A percentile compares a stretch with the other conserved stretches of the same genome.
phyloP scores from a whole-genome alignment of 768 basidiomycete species.

The Boletus bicolor region DNA sequence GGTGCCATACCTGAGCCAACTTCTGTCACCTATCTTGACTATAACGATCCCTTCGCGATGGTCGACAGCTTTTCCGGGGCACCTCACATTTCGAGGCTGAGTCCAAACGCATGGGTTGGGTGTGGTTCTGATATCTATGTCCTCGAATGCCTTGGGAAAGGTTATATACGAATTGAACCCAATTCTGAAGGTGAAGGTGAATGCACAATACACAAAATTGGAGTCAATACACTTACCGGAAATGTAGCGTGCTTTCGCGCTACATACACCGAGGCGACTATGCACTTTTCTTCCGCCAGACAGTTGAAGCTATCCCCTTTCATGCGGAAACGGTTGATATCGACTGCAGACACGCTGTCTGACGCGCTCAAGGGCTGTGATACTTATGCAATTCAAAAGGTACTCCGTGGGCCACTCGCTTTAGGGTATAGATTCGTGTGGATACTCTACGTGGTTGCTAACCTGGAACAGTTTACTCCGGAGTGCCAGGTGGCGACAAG shows the following conservation, averaged over 20 bases:
- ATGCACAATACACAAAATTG: background rate
- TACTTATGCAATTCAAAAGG: slow-evolving; percentile 55
- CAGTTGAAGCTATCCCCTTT: slow-evolving; percentile 52
- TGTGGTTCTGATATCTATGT: slow-evolving; percentile 71
- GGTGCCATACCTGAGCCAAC: slow-evolving; percentile 50
- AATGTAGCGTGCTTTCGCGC: slow-evolving; percentile 42
- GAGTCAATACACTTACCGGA: slow-evolving; percentile 3
- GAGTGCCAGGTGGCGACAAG: slow-evolving; percentile 62
- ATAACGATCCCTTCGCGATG: slow-evolving; percentile 69
- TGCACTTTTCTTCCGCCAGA: slow-evolving; percentile 43
- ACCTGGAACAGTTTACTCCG: slow-evolving; percentile 49
- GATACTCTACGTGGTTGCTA: background rate
- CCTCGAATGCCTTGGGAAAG: slow-evolving; percentile 70
- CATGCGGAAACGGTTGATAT: slow-evolving; percentile 48
- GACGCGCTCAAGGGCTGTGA: slow-evolving; percentile 70
- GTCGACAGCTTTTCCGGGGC: slow-evolving; percentile 47
- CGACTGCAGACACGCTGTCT: slow-evolving; percentile 50
- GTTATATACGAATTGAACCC: slow-evolving; percentile 62
- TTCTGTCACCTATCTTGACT: slow-evolving; percentile 70
- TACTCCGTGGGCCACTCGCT: slow-evolving; percentile 48
- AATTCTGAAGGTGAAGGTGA: slow-evolving; percentile 36
- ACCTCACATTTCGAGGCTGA: slow-evolving; percentile 54
- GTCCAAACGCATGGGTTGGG: slow-evolving; percentile 71
- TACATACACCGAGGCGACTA: slow-evolving; percentile 50
- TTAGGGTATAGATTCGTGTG: slow-evolving; percentile 42